These are phyloP conservation scores for Colletotrichum sojae DNA, from an alignment of 2,329 filamentous ascomycete genomes.

Conservation along the genomic window DNA sequence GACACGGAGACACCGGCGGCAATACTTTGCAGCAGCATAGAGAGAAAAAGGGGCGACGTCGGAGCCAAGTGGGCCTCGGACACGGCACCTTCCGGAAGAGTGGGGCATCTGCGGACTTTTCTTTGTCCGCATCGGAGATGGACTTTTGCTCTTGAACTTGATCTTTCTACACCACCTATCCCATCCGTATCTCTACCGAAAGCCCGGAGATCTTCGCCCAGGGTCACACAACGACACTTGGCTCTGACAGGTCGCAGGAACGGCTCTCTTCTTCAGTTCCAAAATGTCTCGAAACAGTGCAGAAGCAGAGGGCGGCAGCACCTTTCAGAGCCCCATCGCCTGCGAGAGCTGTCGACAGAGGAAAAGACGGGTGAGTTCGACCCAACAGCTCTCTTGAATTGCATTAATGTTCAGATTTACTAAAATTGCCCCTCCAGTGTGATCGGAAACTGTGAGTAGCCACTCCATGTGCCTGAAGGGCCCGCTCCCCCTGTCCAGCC, in stretches of 20 bases:
- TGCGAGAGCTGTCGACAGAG: constrained; percentile 51
- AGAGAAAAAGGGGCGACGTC: constrained; percentile 15
- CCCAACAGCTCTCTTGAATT: not conserved
- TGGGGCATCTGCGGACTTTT: constrained; percentile 26
- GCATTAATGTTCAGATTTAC: not conserved
- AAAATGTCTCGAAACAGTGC: constrained; percentile 23
- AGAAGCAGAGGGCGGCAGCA: not conserved
- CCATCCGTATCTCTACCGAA: too few species aligned
- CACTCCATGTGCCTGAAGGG: not conserved
- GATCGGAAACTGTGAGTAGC: constrained; percentile 37
- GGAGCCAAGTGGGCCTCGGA: constrained; percentile 6
- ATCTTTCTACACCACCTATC: constrained; percentile 14
- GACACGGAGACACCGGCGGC: not conserved
- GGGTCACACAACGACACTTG: not conserved
- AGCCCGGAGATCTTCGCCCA: constrained; percentile 18
- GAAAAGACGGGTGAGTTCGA: constrained; percentile 48
- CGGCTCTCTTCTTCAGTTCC: not conserved
- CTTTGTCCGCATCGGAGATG: constrained; percentile 9
- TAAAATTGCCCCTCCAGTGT: constrained; percentile 24
- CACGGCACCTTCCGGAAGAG: constrained; percentile 23
- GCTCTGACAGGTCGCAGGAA: not conserved
- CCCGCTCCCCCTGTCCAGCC: constrained; percentile 7
- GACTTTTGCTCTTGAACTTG: constrained; percentile 26
- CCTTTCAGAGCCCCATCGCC: constrained; percentile 48
- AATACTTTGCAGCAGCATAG: not conserved